phyloP scores from a whole-genome alignment of 2,329 filamentous ascomycete genomes.

The Alternaria longipes region DNA sequence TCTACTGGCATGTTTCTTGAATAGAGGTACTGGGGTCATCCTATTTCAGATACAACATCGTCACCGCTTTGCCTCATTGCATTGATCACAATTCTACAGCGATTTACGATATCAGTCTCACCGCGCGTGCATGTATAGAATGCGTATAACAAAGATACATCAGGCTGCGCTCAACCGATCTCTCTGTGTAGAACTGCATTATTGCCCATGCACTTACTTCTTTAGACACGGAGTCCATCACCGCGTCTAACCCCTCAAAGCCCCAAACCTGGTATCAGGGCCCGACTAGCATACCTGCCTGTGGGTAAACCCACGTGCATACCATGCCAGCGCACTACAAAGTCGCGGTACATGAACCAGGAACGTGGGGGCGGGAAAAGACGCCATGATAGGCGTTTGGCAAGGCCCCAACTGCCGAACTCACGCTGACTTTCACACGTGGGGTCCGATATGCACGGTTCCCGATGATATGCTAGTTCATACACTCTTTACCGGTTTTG shows the following conservation, averaged over 20 bases:
- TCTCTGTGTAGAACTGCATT: not conserved
- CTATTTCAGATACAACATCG: not conserved
- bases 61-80: not conserved
- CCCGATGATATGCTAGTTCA: not conserved
- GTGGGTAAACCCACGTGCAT: not conserved
- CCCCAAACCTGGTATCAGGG: not conserved
- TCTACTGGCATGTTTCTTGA: not conserved
- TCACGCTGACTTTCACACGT: not conserved
- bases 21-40: not conserved
- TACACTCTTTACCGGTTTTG: not conserved
- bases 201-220: not conserved
- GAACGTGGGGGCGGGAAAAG: not conserved
- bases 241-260: not conserved
- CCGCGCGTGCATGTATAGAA: not conserved
- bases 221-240: too few species aligned
- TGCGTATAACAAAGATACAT: not conserved
- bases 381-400: not conserved
- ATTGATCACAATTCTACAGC: not conserved
- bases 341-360: not conserved
- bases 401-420: not conserved
- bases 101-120: not conserved
- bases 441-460: not conserved
- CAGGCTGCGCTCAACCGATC: not conserved
- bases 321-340: not conserved
- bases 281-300: not conserved